These are phyloP conservation scores for Allium cepa DNA, from an alignment of 106 monocot genomes.

Conservation along the genomic window DNA sequence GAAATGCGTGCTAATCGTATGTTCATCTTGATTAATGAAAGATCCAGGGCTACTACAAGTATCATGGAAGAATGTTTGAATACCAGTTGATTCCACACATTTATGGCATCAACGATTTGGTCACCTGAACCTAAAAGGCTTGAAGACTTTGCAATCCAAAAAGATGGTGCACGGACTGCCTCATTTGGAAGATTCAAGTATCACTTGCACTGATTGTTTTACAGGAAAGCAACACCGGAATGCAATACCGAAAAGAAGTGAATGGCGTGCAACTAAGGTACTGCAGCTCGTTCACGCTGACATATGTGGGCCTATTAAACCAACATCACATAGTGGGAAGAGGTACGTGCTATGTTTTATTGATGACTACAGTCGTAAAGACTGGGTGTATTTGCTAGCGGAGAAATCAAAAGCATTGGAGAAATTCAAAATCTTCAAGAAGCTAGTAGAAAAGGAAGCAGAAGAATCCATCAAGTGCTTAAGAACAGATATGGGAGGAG, in stretches of 20 bases:
- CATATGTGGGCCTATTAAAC: too few species aligned
- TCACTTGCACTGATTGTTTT: not conserved
- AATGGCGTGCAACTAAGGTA: not conserved
- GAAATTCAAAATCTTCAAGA: not conserved
- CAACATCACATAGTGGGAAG: too few species aligned
- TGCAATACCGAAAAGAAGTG: not conserved
- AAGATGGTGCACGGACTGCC: not conserved
- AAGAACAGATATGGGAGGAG: not conserved
- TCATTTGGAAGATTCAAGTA: not conserved
- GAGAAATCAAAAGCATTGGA: not conserved
- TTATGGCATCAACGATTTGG: not conserved
- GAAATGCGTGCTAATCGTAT: not conserved
- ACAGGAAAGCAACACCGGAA: not conserved
- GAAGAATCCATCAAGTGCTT: not conserved
- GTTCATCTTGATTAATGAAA: not conserved
- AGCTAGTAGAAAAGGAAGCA: not conserved
- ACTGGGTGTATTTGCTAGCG: not conserved
- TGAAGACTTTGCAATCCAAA: conserved; percentile 1
- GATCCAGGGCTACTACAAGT: not conserved
- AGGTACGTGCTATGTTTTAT: too few species aligned
- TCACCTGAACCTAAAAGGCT: not conserved
- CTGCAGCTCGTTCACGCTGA: not conserved
- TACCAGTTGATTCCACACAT: not conserved
- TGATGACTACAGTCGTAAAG: conserved; percentile 1
- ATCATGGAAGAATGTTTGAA: not conserved